A percentile compares a stretch with the other conserved stretches of the same genome.
Conservation (phyloP, 768 basidiomycete species). For the Termitomyces heimii region DNA sequence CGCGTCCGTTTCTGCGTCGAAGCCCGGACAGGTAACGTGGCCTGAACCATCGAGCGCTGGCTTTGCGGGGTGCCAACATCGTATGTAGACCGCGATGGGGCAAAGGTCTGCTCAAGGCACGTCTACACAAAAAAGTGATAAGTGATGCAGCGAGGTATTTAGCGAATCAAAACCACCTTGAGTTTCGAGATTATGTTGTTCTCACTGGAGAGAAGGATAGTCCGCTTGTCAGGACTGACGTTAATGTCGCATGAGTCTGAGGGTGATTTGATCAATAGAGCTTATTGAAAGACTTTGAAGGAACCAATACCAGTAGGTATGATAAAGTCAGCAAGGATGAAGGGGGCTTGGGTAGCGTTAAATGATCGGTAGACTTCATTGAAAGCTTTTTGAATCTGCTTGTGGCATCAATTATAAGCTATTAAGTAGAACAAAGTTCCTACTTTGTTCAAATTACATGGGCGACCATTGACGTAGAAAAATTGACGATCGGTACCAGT, state of each 20-base stretch:
- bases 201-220: conserved; percentile 88
- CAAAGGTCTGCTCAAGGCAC: conserved; percentile 63
- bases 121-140: conserved; percentile 29
- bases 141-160: background rate
- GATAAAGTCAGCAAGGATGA: conserved; percentile 78
- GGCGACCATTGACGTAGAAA: conserved; percentile 89
- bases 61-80: conserved; percentile 32
- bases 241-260: conserved; percentile 86
- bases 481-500: conserved; percentile 83
- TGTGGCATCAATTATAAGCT: background rate
- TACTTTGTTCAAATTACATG: conserved; percentile 76
- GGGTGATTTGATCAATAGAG: background rate
- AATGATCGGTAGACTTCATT: conserved; percentile 92
- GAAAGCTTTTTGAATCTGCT: conserved; percentile 78
- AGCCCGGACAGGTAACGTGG: conserved; percentile 11
- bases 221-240: conserved; percentile 95
- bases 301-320: conserved; percentile 64
- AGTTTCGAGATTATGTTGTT: conserved; percentile 69
- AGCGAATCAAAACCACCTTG: conserved; percentile 43
- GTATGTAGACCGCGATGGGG: conserved; percentile 68
- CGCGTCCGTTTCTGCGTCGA: conserved; percentile 8
- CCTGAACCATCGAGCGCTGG: conserved; percentile 15
- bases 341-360: conserved; percentile 64
- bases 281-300: background rate
- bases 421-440: background rate